phyloP scores from a whole-genome alignment of 2,329 filamentous ascomycete species.

The Aspergillus novofumigatus region DNA sequence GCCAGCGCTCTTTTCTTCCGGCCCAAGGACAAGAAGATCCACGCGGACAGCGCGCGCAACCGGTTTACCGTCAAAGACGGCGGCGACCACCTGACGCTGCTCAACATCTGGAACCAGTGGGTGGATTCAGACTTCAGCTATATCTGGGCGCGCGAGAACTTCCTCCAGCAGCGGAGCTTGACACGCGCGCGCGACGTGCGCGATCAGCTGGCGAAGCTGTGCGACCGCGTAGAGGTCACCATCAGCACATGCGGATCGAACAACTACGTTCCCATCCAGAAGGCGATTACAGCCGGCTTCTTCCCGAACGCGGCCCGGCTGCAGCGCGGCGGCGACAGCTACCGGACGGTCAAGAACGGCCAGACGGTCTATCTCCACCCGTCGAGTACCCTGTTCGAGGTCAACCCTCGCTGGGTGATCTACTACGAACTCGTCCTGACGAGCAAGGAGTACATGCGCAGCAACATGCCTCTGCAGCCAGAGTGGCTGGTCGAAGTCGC shows the following conservation, averaged over 20 bases:
- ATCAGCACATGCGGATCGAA: conserved; percentile 62
- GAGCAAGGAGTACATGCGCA: conserved; percentile 92
- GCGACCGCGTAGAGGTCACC: conserved; percentile 84
- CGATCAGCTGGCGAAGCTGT: conserved; percentile 86
- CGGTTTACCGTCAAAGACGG: conserved; percentile 88
- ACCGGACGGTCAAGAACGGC: conserved; percentile 87
- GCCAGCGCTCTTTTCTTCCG: conserved; percentile 86
- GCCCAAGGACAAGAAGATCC: conserved; percentile 94
- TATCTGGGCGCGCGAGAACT: conserved; percentile 89
- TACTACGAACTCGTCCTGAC: conserved; percentile 88
- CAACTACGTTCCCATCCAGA: conserved; percentile 76
- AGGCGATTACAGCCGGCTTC: conserved; percentile 85
- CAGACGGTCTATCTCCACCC: conserved; percentile 91
- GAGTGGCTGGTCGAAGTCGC: conserved; percentile 86
- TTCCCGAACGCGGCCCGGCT: conserved; percentile 88
- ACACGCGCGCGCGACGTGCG: conserved; percentile 85
- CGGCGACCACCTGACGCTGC: conserved; percentile 80
- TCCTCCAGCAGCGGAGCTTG: conserved; percentile 84
- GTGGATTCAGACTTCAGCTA: conserved; percentile 84
- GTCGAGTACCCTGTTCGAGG: conserved; percentile 72
- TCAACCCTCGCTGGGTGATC: conserved; percentile 79
- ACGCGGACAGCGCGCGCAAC: conserved; percentile 84
- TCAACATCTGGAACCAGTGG: conserved; percentile 96
- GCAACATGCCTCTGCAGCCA: conserved; percentile 76
- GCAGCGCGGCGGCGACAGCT: conserved; percentile 78